phyloP scores from a whole-genome alignment of 495 filamentous ascomycete genomes.

The Penicillium pulvis region DNA sequence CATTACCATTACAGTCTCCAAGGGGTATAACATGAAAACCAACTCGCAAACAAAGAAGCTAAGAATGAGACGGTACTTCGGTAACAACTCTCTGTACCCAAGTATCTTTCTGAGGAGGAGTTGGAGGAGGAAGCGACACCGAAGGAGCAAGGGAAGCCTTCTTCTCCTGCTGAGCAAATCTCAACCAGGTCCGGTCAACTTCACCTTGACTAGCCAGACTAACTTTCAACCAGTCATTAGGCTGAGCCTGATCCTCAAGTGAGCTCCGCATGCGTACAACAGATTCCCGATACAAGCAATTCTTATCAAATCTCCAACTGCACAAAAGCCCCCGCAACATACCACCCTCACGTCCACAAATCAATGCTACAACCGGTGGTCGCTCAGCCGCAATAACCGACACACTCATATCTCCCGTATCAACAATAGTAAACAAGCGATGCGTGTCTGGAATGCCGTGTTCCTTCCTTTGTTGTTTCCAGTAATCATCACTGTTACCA shows the following conservation, averaged over 20 bases:
- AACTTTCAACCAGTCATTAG: slow-evolving; percentile 21
- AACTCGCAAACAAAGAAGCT: not conserved
- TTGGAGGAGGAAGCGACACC: not conserved
- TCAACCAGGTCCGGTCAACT: slow-evolving; percentile 8
- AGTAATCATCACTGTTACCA: not conserved
- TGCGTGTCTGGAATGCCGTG: slow-evolving; percentile 11
- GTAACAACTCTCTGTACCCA: not conserved
- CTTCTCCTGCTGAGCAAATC: slow-evolving; percentile 3
- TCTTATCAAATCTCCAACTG: slow-evolving; percentile 23
- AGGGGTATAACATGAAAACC: not conserved
- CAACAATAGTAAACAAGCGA: slow-evolving; percentile 20
- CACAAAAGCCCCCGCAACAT: slow-evolving; percentile 43
- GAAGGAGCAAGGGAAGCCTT: not conserved
- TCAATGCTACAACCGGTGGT: slow-evolving; percentile 38
- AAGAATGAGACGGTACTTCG: not conserved
- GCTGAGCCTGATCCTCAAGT: slow-evolving; percentile 13
- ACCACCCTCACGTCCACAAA: slow-evolving; percentile 42
- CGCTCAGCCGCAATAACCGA: slow-evolving; percentile 33
- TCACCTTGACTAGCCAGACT: slow-evolving; percentile 21
- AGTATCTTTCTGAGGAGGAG: slow-evolving; percentile 7
- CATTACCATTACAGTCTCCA: not conserved
- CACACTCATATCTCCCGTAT: slow-evolving; percentile 17
- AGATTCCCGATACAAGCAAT: slow-evolving; percentile 19
- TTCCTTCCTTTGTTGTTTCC: slow-evolving; percentile 8
- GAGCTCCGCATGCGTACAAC: slow-evolving; percentile 21